phyloP scores from a whole-genome alignment of 2,329 filamentous ascomycete species.

The Fusarium tricinctum region DNA sequence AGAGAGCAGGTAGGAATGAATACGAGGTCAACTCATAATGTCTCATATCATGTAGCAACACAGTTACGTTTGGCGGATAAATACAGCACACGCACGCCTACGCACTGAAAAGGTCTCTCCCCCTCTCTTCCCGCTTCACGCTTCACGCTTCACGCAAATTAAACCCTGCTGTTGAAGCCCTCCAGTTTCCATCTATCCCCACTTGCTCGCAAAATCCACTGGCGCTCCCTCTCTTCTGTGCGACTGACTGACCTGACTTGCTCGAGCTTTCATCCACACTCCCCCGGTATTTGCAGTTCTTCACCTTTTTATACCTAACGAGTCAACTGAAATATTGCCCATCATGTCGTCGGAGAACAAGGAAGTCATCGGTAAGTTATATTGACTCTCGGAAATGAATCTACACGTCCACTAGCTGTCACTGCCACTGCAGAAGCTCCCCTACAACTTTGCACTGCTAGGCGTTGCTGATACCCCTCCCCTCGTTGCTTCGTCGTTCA shows the following conservation, averaged over 20 bases:
- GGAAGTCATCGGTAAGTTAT: conserved; percentile 59
- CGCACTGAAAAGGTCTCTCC: neutral
- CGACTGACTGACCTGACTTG: conserved; percentile 43
- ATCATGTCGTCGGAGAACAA: conserved; percentile 63
- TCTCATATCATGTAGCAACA: conserved; percentile 1
- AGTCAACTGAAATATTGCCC: conserved; percentile 49
- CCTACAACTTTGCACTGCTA: conserved; percentile 16
- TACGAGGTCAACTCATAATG: conserved; percentile 11
- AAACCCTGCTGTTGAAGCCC: conserved; percentile 47
- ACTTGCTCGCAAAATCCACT: conserved; percentile 46
- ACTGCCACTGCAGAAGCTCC: conserved; percentile 9
- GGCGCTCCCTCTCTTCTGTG: conserved; percentile 41
- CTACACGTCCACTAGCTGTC: conserved; percentile 4
- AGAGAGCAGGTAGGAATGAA: conserved; percentile 8
- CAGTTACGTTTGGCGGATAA: neutral
- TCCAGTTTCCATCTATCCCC: conserved; percentile 41
- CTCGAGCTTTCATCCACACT: conserved; percentile 45
- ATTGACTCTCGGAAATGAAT: conserved; percentile 8
- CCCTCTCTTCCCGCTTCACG: conserved; percentile 4
- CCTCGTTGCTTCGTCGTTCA: conserved; percentile 39
- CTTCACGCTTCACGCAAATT: conserved; percentile 24
- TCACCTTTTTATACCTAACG: conserved; percentile 38
- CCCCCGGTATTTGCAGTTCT: conserved; percentile 42
- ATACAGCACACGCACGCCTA: neutral
- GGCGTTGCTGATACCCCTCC: conserved; percentile 47